A percentile compares a stretch with the other conserved stretches of the same genome.
phyloP scores from a whole-genome alignment of 495 filamentous ascomycete species.

The Pyronema domesticum region DNA sequence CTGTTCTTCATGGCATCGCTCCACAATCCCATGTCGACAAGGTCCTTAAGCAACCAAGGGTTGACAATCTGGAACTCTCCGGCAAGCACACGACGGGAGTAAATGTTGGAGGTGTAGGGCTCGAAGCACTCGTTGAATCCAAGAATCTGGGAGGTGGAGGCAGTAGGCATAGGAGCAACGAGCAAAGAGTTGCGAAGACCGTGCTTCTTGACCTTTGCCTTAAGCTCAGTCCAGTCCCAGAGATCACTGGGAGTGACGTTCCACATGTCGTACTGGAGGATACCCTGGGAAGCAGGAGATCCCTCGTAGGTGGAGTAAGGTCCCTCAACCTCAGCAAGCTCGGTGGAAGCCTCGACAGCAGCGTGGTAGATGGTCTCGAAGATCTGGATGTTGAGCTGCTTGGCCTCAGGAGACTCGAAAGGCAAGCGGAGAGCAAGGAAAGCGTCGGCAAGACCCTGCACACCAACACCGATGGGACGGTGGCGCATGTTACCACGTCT shows the following conservation, averaged over 20 bases:
- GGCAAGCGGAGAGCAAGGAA: slow-evolving; percentile 94
- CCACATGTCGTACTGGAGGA: slow-evolving; percentile 99
- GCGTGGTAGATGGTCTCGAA: slow-evolving; percentile 99
- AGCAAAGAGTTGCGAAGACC: slow-evolving; percentile 89
- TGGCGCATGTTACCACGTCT: slow-evolving; percentile 87
- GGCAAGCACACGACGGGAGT: slow-evolving; percentile 91
- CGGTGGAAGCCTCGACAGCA: slow-evolving; percentile 71
- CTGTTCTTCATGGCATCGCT: slow-evolving; percentile 99
- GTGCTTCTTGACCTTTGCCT: slow-evolving; percentile 74
- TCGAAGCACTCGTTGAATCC: slow-evolving; percentile 99
- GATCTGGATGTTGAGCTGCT: slow-evolving; percentile 88
- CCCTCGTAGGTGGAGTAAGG: slow-evolving; percentile 80
- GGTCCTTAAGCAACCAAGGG: slow-evolving; percentile 94
- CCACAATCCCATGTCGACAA: slow-evolving; percentile 95
- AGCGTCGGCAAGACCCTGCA: slow-evolving; percentile 94
- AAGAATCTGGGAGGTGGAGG: slow-evolving; percentile 86
- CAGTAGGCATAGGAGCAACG: slow-evolving; percentile 94
- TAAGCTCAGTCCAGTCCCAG: slow-evolving; percentile 88
- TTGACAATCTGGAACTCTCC: slow-evolving; percentile 99
- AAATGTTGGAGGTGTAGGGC: slow-evolving; percentile 98
- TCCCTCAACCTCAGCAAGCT: slow-evolving; percentile 66
- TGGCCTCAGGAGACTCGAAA: slow-evolving; percentile 87
- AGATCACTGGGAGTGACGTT: slow-evolving; percentile 77
- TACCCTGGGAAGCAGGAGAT: slow-evolving; percentile 84
- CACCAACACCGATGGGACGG: slow-evolving; percentile 84